These are phyloP conservation scores for Annona squamosa DNA, from an alignment of 164 flowering plant genomes.

Conservation along the genomic window DNA sequence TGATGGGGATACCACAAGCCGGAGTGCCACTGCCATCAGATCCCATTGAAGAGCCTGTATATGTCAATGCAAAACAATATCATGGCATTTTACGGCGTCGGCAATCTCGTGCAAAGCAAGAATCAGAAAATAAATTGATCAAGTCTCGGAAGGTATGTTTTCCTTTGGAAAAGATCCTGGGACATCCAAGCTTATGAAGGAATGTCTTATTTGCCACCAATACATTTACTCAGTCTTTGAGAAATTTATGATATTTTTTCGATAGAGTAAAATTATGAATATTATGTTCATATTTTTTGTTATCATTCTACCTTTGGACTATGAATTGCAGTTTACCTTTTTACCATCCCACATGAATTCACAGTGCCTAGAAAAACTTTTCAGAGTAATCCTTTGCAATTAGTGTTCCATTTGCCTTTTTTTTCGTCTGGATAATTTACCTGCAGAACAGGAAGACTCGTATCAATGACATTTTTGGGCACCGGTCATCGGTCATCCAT, in stretches of 20 bases:
- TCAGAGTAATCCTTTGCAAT: too few species aligned
- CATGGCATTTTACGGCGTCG: slow-evolving; percentile 77
- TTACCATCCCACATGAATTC: too few species aligned
- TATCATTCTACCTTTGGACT: too few species aligned
- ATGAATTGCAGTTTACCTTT: too few species aligned
- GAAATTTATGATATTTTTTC: not conserved
- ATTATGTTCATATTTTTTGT: too few species aligned
- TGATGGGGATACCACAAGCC: slow-evolving; percentile 65
- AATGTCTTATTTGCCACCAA: not conserved
- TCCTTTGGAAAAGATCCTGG: not conserved
- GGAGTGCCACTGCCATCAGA: slow-evolving; percentile 73
- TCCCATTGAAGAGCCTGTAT: slow-evolving; percentile 80
- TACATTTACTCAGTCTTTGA: not conserved
- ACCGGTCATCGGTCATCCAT: too few species aligned
- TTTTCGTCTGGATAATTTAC: too few species aligned
- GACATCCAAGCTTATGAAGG: not conserved
- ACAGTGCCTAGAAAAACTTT: too few species aligned
- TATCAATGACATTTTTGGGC: too few species aligned
- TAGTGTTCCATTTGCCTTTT: too few species aligned
- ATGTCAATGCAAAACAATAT: slow-evolving; percentile 80
- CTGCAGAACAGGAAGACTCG: too few species aligned
- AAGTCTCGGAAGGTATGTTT: slow-evolving; percentile 57
- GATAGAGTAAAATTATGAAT: not conserved
- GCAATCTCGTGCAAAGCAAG: slow-evolving; percentile 80
- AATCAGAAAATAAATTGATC: slow-evolving; percentile 51